phyloP scores from a whole-genome alignment of 495 filamentous ascomycete species.

The Lepidopterella palustris region DNA sequence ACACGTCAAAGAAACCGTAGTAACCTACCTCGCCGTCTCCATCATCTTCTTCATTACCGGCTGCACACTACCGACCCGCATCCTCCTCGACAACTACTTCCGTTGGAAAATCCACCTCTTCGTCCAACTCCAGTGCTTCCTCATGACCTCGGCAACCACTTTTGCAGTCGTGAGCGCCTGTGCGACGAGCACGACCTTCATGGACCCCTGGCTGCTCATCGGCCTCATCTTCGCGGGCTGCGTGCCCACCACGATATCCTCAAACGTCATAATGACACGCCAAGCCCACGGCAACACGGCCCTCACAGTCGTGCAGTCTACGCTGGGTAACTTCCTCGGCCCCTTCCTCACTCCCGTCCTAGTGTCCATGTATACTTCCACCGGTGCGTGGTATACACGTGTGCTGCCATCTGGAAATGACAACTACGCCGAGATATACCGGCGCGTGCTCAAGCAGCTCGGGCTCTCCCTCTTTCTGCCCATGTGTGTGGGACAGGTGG shows the following conservation, averaged over 20 bases:
- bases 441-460: slow-evolving; percentile 38
- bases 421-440: slow-evolving; percentile 34
- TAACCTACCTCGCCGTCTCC: slow-evolving; percentile 37
- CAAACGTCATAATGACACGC: slow-evolving; percentile 41
- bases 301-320: slow-evolving; percentile 41
- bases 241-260: slow-evolving; percentile 39
- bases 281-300: slow-evolving; percentile 41
- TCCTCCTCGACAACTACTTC: slow-evolving; percentile 36
- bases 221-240: slow-evolving; percentile 39
- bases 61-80: slow-evolving; percentile 36
- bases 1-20: slow-evolving; percentile 31
- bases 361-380: slow-evolving; percentile 37
- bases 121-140: slow-evolving; percentile 40
- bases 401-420: slow-evolving; percentile 30
- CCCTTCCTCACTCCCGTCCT: slow-evolving; percentile 40
- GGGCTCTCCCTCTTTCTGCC: slow-evolving; percentile 42
- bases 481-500: slow-evolving; percentile 35
- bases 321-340: slow-evolving; percentile 40
- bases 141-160: slow-evolving; percentile 36
- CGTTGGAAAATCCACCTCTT: slow-evolving; percentile 40
- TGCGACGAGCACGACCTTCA: slow-evolving; percentile 35
- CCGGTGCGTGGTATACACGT: slow-evolving; percentile 39
- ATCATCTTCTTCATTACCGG: slow-evolving; percentile 43
- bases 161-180: slow-evolving; percentile 37
- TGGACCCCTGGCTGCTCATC: slow-evolving; percentile 41